Base-by-base conservation (phyloP, 169 alveolate genomes). In the Cryptosporidium sp. region DNA sequence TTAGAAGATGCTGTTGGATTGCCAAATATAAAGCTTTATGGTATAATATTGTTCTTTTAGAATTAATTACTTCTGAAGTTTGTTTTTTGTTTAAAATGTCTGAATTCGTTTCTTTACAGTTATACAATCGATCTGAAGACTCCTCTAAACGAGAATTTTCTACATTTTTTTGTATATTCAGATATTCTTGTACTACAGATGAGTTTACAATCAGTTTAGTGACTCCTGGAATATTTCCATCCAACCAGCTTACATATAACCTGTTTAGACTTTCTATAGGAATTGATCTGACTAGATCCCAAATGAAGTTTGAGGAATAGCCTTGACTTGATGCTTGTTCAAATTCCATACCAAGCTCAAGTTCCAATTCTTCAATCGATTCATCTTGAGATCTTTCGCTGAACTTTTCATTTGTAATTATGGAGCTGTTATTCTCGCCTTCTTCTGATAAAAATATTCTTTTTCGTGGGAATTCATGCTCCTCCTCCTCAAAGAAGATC, bases 161-260 rank as follows among this genome's bases (percentile, higher is more conserved):
- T 5, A 33, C 69, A 35, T 44, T 8, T 60, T 56, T 73, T 56
- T 73, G 60, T 70, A 39, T 56, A 10, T 60, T 73, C 23, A 73
- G 68, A 37, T 73, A 73, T 33, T 62, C 56, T 9, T 73, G 71
- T 39, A 73, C 62, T 53, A 53, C 71, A 26, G 86, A 42, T 12
- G 86, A 73, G 23, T 60, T 73, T 0, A 60, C 72, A 53, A 73
- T 61, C 29, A 65, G 35, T 35, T 48, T 61, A 9, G 89, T 62
- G 21, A 80, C 65, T 37, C 89, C 89, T 39, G 89, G 89, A 23
- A 80, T 80, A 26, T 80, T 65, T 26, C 89, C 89, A 80, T 65
- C 75, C 26, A 80, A 12, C 89, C 89, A 80, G 39, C 80, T 62
- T 29, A 62, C 12, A 23, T 80, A 80, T 1, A 80, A 31, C 52